phyloP scores from a whole-genome alignment of 2,329 filamentous ascomycete genomes.

The Cercospora zeina region DNA sequence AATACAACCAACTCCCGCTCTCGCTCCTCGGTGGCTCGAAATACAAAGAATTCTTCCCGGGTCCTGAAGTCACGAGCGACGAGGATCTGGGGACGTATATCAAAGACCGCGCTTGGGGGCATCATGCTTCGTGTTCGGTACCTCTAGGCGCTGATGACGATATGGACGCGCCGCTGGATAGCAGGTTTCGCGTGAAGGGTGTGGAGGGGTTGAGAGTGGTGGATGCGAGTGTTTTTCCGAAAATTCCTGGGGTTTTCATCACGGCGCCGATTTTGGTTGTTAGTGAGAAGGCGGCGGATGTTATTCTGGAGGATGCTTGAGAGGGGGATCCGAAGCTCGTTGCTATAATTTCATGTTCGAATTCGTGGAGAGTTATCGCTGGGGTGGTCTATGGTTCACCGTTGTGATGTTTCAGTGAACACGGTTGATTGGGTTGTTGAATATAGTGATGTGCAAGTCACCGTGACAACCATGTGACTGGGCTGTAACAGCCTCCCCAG shows the following conservation, averaged over 20 bases:
- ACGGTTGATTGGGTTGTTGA: too few species aligned
- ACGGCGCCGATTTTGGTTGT: conserved; percentile 57
- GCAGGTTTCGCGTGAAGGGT: conserved; percentile 23
- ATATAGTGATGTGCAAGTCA: too few species aligned
- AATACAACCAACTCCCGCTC: conserved; percentile 20
- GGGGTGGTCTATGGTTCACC: background rate
- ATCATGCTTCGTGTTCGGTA: conserved; percentile 58
- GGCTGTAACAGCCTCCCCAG: too few species aligned
- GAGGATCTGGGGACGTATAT: conserved; percentile 52
- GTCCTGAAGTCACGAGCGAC: conserved; percentile 44
- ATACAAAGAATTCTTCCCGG: conserved; percentile 45
- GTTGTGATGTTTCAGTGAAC: too few species aligned
- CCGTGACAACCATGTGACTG: too few species aligned
- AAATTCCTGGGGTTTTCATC: conserved; percentile 57
- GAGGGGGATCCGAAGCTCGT: background rate
- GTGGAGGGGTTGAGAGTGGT: conserved; percentile 32
- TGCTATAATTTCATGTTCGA: background rate
- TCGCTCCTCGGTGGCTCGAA: conserved; percentile 25
- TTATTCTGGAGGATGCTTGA: conserved; percentile 45
- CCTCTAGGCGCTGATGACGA: conserved; percentile 51
- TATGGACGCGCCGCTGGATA: conserved; percentile 21
- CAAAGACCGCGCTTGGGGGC: conserved; percentile 51
- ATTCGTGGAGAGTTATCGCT: background rate
- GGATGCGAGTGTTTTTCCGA: conserved; percentile 48
- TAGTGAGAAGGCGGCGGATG: conserved; percentile 62